Evolutionary conservation across 1,284 basidiomycete species (phyloP).

Genomic region (Cryptococcus deneoformans): DNA sequence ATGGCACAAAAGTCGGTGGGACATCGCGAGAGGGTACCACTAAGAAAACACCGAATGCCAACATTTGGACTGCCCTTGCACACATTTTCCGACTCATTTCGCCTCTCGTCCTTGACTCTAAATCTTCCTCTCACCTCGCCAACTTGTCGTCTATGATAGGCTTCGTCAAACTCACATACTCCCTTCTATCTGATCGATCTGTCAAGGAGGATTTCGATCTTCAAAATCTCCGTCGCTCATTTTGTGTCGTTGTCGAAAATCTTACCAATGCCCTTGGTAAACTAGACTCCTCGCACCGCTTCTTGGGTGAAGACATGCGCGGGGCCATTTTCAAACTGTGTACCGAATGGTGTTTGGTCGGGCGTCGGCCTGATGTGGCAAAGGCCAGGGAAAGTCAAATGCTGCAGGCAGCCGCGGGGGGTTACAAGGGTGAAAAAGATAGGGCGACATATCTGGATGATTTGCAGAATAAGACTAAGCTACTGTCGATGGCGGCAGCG

Average conservation of each 20-base stretch:
- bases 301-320: conserved; percentile 72
- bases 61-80: conserved; percentile 82
- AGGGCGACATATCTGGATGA: conserved; percentile 57
- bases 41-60: conserved; percentile 54
- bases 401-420: conserved; percentile 64
- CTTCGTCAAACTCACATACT: conserved; percentile 79
- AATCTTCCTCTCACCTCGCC: conserved; percentile 62
- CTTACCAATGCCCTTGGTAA: conserved; percentile 75
- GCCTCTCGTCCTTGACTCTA: conserved; percentile 67
- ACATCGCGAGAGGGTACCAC: conserved; percentile 14
- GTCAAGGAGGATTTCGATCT: conserved; percentile 74
- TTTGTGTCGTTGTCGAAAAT: conserved; percentile 83
- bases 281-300: conserved; percentile 68
- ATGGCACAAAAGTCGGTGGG: conserved; percentile 49
- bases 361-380: conserved; percentile 68
- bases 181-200: conserved; percentile 68
- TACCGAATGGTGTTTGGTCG: conserved; percentile 91
- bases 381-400: conserved; percentile 72
- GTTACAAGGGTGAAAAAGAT: conserved; percentile 53
- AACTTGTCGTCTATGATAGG: conserved; percentile 76
- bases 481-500: conserved; percentile 72
- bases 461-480: conserved; percentile 68
- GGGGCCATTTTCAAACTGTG: conserved; percentile 79
- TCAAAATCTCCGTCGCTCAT: conserved; percentile 80
- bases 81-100: conserved; percentile 86